phyloP scores from a whole-genome alignment of 768 basidiomycete species.

The Mycena metata region DNA sequence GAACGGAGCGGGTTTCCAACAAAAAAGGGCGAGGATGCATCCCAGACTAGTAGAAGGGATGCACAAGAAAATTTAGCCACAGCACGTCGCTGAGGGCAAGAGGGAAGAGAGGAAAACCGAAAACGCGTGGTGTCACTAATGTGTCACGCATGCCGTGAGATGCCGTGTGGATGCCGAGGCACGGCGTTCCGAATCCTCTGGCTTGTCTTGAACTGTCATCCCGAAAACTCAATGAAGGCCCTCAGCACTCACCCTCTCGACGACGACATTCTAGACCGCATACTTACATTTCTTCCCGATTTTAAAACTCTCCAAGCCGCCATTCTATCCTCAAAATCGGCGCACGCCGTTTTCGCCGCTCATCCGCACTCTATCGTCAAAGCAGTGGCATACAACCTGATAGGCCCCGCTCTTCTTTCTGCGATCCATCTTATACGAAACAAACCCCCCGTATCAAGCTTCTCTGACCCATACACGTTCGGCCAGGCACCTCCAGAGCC shows the following conservation, averaged over 20 bases:
- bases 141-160: no score
- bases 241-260: constrained; percentile 2
- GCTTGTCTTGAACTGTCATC: background rate
- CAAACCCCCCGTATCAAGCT: background rate
- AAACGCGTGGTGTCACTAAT: no score
- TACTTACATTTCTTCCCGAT: constrained; percentile 4
- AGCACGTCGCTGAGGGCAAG: no score
- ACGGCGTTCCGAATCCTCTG: no score
- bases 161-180: no score
- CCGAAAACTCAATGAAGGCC: background rate
- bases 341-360: background rate
- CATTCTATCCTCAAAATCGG: constrained; percentile 5
- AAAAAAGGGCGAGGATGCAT: no score
- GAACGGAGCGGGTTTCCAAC: no score
- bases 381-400: background rate
- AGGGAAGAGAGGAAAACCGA: no score
- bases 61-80: no score
- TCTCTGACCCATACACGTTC: background rate
- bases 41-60: no score
- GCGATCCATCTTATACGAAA: background rate
- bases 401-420: constrained; percentile 1
- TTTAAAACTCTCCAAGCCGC: constrained; percentile 2
- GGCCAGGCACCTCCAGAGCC: constrained; percentile 1
- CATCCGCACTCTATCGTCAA: constrained; percentile 17
- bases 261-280: constrained; percentile 14